phyloP scores from a whole-genome alignment of 495 filamentous ascomycete genomes.

The Penicillium herquei region DNA sequence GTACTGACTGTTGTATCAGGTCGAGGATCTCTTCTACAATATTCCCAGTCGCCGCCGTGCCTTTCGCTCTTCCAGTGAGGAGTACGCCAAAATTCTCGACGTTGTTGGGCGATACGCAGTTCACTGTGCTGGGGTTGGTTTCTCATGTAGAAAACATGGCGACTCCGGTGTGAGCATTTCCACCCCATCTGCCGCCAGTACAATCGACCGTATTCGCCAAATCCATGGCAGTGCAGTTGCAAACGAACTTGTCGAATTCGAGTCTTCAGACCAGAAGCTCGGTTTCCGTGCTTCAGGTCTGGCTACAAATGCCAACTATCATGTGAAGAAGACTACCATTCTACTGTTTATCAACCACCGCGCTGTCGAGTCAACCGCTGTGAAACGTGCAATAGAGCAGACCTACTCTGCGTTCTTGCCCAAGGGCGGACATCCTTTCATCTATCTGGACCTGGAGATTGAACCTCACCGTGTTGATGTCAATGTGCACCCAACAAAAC shows the following conservation, averaged over 20 bases:
- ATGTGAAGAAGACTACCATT: constrained; percentile 84
- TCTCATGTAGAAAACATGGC: constrained; percentile 95
- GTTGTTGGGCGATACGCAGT: constrained; percentile 92
- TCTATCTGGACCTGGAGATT: constrained; percentile 91
- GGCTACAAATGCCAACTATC: constrained; percentile 93
- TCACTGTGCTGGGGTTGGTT: constrained; percentile 88
- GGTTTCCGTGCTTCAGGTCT: constrained; percentile 81
- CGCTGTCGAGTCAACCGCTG: constrained; percentile 86
- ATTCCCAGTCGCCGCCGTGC: constrained; percentile 84
- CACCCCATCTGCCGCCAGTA: constrained; percentile 66
- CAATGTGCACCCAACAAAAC: constrained; percentile 96
- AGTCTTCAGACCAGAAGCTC: constrained; percentile 68
- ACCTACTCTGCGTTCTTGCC: constrained; percentile 88
- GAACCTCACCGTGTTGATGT: constrained; percentile 94
- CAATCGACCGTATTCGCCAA: constrained; percentile 81
- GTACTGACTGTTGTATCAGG: constrained; percentile 36
- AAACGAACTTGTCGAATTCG: constrained; percentile 82
- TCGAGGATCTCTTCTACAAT: constrained; percentile 98
- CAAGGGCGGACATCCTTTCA: constrained; percentile 92
- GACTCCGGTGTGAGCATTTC: constrained; percentile 80
- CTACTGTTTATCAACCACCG: constrained; percentile 97
- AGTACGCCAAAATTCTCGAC: constrained; percentile 97
- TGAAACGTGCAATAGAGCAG: constrained; percentile 89
- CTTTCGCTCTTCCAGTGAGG: constrained; percentile 88
- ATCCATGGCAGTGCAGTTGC: constrained; percentile 85